Base-by-base conservation (phyloP, 2,329 filamentous ascomycete species). In the Fusarium sterilihyphosum region DNA sequence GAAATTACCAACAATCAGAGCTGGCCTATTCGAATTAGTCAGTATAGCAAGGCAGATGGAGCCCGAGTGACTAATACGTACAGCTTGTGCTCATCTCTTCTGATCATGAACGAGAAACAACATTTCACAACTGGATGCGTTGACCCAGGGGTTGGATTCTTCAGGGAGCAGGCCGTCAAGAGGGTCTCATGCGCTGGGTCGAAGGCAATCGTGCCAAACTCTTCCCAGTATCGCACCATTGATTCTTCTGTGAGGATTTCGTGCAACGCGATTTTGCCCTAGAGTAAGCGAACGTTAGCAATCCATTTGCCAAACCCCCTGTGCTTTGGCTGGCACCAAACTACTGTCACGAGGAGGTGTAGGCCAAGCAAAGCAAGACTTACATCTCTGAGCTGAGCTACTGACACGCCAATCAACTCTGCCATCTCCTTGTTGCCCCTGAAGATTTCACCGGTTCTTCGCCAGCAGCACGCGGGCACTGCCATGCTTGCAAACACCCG, bases 401-500 rank as follows among this genome's bases (percentile, higher is more conserved):
- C 95, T 2, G 95, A 94, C 37, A 98, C 95, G 77, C 95, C 92
- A 73, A 99, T 96, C 65, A 99, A 87, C 83, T 98, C 94, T 12
- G 96, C 96, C 96, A 99, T 99, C 83, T 99, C 96, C 80, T 97
- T 97, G 82, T 99, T 99, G 1, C 96, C 96, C 74, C 96, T 89
- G 81, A 98, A 98, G 54, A 99, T 98, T 85, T 99, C 96, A 16
- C 96, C 96, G 0, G 96, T 99, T 79, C 96, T 89, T 78, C 96
- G 89, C 96, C 96, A 99, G 82, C 96, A 97, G 83, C 96, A 99
- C 20, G 96, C 96, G 0, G 96, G 96, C 71, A 99, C 96, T 5
- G 96, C 96, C 96, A 99, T 99, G 82, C 95, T 97, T 5, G 96
- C 96, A 85, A 99, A 99, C 4, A 99, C 95, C 38, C 96, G 94